Conservation (phyloP, 306 rosid genomes). For the Prinsepia uniflora region DNA sequence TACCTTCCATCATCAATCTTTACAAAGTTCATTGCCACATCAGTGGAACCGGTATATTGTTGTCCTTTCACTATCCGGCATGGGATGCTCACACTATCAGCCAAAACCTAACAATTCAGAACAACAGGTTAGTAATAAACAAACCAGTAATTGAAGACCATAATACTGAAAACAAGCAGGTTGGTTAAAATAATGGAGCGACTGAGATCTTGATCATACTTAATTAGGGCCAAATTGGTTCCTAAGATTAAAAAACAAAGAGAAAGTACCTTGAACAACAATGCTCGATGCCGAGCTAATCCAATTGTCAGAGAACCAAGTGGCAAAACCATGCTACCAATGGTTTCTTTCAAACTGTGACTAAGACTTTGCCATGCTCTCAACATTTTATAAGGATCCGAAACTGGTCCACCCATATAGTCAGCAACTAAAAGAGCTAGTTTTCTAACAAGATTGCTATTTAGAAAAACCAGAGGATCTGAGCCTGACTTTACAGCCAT, state of each 20-base stretch:
- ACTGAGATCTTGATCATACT: not conserved
- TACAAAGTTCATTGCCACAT: constrained; percentile 83
- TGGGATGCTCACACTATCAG: constrained; percentile 81
- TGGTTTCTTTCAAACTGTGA: constrained; percentile 68
- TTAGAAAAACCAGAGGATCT: constrained; percentile 44
- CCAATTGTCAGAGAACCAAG: constrained; percentile 90
- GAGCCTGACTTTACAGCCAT: constrained; percentile 53
- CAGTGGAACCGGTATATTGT: constrained; percentile 74
- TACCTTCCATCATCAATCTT: constrained; percentile 91
- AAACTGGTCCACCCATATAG: constrained; percentile 93
- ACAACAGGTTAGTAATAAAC: constrained; percentile 12
- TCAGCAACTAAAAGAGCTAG: constrained; percentile 88
- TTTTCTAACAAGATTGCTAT: constrained; percentile 53
- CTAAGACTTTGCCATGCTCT: constrained; percentile 80
- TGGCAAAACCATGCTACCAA: constrained; percentile 90
- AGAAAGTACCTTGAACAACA: constrained; percentile 78
- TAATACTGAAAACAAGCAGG: not conserved
- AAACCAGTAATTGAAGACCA: constrained; percentile 7
- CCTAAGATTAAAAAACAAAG: not conserved
- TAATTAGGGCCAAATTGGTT: not conserved
- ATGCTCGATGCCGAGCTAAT: constrained; percentile 97
- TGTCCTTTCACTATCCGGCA: constrained; percentile 91
- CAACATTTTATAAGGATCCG: constrained; percentile 65
- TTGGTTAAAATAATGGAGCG: not conserved
- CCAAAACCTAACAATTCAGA: constrained; percentile 57